Conservation (phyloP, 1,284 basidiomycete species). For the Microbotryum silenes-acaulis region DNA sequence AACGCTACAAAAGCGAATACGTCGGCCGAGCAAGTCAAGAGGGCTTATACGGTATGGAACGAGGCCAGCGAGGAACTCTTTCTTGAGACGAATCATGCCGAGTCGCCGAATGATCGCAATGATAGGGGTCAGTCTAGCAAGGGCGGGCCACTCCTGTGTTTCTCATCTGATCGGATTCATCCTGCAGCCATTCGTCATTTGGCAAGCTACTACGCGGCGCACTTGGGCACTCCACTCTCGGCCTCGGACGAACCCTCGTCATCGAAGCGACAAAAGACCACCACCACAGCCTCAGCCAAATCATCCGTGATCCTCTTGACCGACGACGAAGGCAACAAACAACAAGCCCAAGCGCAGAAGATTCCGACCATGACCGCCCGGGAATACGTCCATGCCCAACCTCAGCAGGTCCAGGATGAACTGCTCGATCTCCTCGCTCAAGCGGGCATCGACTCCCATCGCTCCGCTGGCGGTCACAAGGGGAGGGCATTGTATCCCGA, state of each 20-base stretch:
- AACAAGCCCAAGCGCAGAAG: conserved; percentile 62
- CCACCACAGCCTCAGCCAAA: conserved; percentile 1
- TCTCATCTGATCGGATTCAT: background rate
- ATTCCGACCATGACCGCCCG: conserved; percentile 60
- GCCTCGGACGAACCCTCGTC: conserved; percentile 45
- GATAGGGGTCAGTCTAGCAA: conserved; percentile 59
- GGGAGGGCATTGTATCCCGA: conserved; percentile 66
- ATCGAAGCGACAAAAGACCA: conserved; percentile 32
- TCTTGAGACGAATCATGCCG: conserved; percentile 56
- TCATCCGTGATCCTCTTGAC: conserved; percentile 63
- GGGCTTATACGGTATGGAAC: conserved; percentile 30
- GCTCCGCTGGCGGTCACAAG: conserved; percentile 39
- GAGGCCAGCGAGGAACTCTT: conserved; percentile 51
- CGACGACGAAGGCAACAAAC: conserved; percentile 79
- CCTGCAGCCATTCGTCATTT: conserved; percentile 69
- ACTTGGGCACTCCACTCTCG: conserved; percentile 48
- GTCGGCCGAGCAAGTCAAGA: conserved; percentile 7
- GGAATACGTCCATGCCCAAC: conserved; percentile 67
- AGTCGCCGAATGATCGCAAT: conserved; percentile 84
- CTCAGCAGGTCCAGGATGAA: conserved; percentile 50
- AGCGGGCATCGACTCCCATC: conserved; percentile 41
- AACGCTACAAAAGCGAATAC: conserved; percentile 16
- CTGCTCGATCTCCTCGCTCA: conserved; percentile 73
- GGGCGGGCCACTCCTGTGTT: too few species aligned
- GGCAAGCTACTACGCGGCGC: conserved; percentile 72